phyloP scores from a whole-genome alignment of 768 basidiomycete species.

The Mycena rosella region DNA sequence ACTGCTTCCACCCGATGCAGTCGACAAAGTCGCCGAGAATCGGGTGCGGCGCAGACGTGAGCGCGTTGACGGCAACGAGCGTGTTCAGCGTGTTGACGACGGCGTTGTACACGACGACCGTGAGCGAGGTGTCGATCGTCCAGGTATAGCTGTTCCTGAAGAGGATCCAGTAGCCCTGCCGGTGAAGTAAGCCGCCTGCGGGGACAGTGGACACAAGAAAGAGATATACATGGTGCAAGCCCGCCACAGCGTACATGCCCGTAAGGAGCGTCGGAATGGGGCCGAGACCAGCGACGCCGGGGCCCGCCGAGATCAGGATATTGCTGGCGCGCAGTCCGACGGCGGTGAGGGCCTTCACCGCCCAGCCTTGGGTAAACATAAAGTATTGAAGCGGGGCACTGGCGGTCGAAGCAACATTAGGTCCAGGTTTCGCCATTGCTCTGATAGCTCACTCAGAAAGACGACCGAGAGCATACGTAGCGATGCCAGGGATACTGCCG shows the following conservation, averaged over 20 bases:
- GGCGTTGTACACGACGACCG: slow-evolving; percentile 34
- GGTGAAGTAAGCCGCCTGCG: neutral
- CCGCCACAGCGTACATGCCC: slow-evolving; percentile 34
- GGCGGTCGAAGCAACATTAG: too few relatives aligned
- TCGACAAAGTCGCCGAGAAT: slow-evolving; percentile 26
- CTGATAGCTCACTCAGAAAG: slow-evolving; percentile 25
- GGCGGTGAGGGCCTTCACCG: slow-evolving; percentile 30
- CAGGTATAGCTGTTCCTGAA: slow-evolving; percentile 18
- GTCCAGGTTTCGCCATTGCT: neutral
- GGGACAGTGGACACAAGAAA: neutral
- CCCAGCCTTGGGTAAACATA: slow-evolving; percentile 35
- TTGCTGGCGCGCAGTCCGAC: slow-evolving; percentile 34
- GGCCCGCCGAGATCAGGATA: slow-evolving; percentile 24
- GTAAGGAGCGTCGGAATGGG: slow-evolving; percentile 33
- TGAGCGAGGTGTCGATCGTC: slow-evolving; percentile 16
- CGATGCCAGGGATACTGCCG: neutral
- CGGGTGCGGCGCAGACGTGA: slow-evolving; percentile 27
- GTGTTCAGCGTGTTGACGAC: slow-evolving; percentile 37
- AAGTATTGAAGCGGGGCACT: slow-evolving; percentile 36
- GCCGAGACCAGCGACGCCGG: slow-evolving; percentile 28
- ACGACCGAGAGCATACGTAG: slow-evolving; percentile 24
- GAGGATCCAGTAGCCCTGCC: slow-evolving; percentile 25
- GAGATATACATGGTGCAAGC: slow-evolving; percentile 25
- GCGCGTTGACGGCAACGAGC: slow-evolving; percentile 36
- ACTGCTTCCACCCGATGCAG: slow-evolving; percentile 36